Conservation (phyloP, 345 rosid species). For the Citrus inodora region DNA sequence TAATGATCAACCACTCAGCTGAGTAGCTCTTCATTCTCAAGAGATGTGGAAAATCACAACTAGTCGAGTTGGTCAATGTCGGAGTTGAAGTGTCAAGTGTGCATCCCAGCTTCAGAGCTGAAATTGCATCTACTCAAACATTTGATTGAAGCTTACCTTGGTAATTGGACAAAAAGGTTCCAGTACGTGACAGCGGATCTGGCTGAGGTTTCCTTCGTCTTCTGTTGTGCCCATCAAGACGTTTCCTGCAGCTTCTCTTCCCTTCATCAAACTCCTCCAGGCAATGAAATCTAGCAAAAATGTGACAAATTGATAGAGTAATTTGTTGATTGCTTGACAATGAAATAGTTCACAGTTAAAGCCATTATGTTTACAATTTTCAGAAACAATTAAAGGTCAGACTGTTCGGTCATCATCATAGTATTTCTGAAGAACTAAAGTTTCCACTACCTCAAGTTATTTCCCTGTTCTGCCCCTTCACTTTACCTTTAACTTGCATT, state of each 20-base stretch:
- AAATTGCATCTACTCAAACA: constrained; percentile 3
- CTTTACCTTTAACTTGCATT: not conserved
- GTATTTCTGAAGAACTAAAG: not conserved
- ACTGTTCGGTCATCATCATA: not conserved
- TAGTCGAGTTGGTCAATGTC: not conserved
- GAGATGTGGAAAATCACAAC: not conserved
- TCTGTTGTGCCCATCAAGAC: constrained; percentile 55
- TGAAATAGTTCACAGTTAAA: not conserved
- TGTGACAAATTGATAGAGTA: not conserved
- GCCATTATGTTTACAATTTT: not conserved
- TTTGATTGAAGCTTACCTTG: constrained; percentile 39
- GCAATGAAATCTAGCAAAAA: constrained; percentile 39
- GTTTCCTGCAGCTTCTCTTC: constrained; percentile 60
- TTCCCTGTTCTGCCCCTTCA: not conserved
- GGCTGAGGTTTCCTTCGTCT: constrained; percentile 53
- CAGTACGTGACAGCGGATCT: constrained; percentile 25
- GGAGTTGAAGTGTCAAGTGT: not conserved
- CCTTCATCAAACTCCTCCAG: constrained; percentile 60
- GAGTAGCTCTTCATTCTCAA: not conserved
- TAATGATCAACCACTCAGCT: not conserved
- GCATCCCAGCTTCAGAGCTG: not conserved
- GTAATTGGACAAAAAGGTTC: constrained; percentile 29
- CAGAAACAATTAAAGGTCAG: not conserved
- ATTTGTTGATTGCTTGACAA: not conserved
- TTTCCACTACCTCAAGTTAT: not conserved